Base-by-base conservation (phyloP, 371 early-diverging fungal species). In the Coemansia sp. region DNA sequence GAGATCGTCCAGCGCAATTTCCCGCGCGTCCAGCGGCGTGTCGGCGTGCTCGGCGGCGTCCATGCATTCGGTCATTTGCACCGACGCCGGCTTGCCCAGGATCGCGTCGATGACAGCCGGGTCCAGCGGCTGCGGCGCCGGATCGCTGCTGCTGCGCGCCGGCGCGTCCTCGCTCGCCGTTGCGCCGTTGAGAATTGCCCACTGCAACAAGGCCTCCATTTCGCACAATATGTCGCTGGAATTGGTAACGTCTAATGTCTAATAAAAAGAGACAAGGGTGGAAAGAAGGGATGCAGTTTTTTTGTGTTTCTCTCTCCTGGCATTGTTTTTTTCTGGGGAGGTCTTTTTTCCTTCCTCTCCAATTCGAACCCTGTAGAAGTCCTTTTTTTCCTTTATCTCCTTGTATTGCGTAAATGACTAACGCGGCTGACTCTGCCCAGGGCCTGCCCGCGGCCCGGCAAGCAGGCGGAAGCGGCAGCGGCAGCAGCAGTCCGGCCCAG, bases 21-120 rank as follows among this genome's bases (percentile, higher is more conserved):
- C 83, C 61, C 86, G 88, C 40, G 88, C 89, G n/a, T 88, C 88
- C 1, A 88, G 47, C 5, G 85, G 80, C 4, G 64, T 53, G 1
- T 48, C 45, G 0, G 62, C 1, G 34, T 62, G 39, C 50, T 67
- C 45, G 16, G 42, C 55, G n/a, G 54, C 62, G 61, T 85, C 84
- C 38, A 69, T 26, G 60, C 53, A 64, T 76, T 85, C 92, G 72
- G 84, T 81, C 94, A 95, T 95, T 52, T 86, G 83, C 32, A 88
- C 88, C 1, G 94, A 86, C 51, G 94, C 96, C 55, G 89, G 87
- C 81, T 93, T 93, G 40, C 97, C 97, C 34, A 96, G 83, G 59
- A 96, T 94, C 8, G 89, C 85, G 59, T 96, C 95, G 43, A 96
- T 81, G 61, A 95, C 78, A 50, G 82, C 91, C 8, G 95, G 89